Evolutionary conservation across 768 basidiomycete species (phyloP).

Genomic region (Lactarius evosmus): DNA sequence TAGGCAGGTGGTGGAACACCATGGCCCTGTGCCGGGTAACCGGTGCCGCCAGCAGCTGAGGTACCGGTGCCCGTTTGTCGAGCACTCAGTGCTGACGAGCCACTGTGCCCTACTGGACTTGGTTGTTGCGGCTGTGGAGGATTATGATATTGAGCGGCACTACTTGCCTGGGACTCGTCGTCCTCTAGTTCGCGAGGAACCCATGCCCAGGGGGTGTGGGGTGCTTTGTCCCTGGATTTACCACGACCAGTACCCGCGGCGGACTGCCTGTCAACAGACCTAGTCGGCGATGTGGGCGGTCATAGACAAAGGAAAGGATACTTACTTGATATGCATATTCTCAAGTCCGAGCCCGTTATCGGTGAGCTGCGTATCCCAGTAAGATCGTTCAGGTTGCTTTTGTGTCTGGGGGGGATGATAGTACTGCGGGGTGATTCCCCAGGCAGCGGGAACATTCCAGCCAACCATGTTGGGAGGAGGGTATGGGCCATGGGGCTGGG

Average conservation of each 20-base stretch:
- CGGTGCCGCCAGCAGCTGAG: not conserved
- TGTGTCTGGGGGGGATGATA: conserved; percentile 63
- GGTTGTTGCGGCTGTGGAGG: conserved; percentile 27
- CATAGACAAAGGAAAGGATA: conserved; percentile 24
- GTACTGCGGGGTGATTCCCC: conserved; percentile 28
- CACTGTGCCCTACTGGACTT: not conserved
- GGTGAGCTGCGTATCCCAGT: conserved; percentile 54
- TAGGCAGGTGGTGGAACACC: conserved; percentile 18
- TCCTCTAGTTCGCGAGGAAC: conserved; percentile 46
- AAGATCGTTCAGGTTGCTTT: conserved; percentile 61
- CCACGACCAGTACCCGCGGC: not conserved
- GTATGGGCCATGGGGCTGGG: conserved; percentile 12
- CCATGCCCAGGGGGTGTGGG: conserved; percentile 75
- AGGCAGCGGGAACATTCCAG: conserved; percentile 25
- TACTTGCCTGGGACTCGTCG: conserved; percentile 30
- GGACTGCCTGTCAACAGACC: conserved; percentile 5
- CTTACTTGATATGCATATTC: conserved; percentile 64
- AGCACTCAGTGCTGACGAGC: not conserved
- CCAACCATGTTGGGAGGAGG: conserved; percentile 21
- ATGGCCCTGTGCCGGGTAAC: conserved; percentile 24
- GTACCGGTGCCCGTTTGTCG: not conserved
- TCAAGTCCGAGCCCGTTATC: conserved; percentile 65
- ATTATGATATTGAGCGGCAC: conserved; percentile 17
- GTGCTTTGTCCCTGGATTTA: conserved; percentile 34
- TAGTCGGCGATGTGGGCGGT: not conserved